Evolutionary conservation across 768 basidiomycete genomes (phyloP), one percentile per base, ranked within the genome.

Genomic region (Mycena crocata): DNA sequence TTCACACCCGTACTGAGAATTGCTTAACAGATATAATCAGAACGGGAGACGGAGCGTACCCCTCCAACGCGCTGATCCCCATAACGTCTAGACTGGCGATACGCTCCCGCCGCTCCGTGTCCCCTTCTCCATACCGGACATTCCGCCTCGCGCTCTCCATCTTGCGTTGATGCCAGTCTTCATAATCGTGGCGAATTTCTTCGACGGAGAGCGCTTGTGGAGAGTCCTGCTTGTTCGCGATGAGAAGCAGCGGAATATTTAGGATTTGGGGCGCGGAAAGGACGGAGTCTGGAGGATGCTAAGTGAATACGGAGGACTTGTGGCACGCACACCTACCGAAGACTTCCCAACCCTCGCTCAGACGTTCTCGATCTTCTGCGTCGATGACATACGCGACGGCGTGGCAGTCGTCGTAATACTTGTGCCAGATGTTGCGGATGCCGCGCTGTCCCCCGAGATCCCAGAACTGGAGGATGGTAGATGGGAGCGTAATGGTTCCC

Each of bases 331-430:
- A 79, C 93, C 62, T 78, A 98, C 97, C 96, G 72, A 99, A 99
- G 10, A 95, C 96, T 69, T 95, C 93, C 97, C 97, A 99, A 19
- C 95, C 94, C 83, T 99, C 98, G 51, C 90, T 87, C 30, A 99
- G 82, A 40, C 97, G 83, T 73, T 94, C 95, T 35, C 90, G 82
- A 82, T 99, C 97, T 69, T 92, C 88, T 12, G 96, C 95, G 77
- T 99, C 98, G 57, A 99, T 89, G 56, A 99, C 93, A 72, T 94
- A 99, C 42, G 93, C 95, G 48, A 99, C 94, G 10, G 96, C 97
- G 77, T 99, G 97, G 69, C 96, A 98, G 76, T 98, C 96, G 60
- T 94, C 92, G 77, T 97, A 98, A 79, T 99, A 99, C 61, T 88
- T 85, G 64, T 91, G 89, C 96, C 97, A 99, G 70, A 99, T 97